A percentile compares a stretch with the other conserved stretches of the same genome.
Evolutionary conservation across 805 yeast genomes (phyloP).

Genomic region (Tetrapisispora taiwanensis): DNA sequence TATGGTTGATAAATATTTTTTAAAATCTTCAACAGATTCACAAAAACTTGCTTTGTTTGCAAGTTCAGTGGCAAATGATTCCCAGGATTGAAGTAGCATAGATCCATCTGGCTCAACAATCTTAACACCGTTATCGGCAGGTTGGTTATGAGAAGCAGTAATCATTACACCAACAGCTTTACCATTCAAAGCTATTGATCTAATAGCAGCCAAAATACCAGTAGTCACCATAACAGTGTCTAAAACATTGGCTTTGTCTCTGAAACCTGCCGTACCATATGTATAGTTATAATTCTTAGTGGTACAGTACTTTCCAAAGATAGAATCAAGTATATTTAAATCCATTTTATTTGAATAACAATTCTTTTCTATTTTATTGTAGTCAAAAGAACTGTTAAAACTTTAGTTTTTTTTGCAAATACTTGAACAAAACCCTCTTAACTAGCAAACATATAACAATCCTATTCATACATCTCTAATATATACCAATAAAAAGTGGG

Average conservation of each 20-base stretch:
- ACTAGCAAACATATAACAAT: too few species aligned
- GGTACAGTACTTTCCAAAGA: slow-evolving; percentile 27
- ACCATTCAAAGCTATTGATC: slow-evolving; percentile 64
- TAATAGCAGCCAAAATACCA: slow-evolving; percentile 69
- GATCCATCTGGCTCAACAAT: slow-evolving; percentile 90
- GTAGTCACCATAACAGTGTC: slow-evolving; percentile 79
- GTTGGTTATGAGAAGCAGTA: slow-evolving; percentile 93
- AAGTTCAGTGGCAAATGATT: slow-evolving; percentile 60
- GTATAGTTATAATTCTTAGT: slow-evolving; percentile 38
- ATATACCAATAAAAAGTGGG: too few species aligned
- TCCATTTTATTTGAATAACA: slow-evolving; percentile 1
- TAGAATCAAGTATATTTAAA: slow-evolving; percentile 2
- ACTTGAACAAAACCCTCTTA: too few species aligned
- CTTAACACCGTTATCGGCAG: slow-evolving; percentile 84
- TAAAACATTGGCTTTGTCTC: slow-evolving; percentile 57
- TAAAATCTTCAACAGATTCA: slow-evolving; percentile 33
- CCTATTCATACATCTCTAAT: too few species aligned
- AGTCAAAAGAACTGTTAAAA: too few species aligned
- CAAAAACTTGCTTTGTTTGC: slow-evolving; percentile 52
- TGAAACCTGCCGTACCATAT: slow-evolving; percentile 98
- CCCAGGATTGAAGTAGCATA: slow-evolving; percentile 83
- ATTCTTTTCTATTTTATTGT: too few species aligned
- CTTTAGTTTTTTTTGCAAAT: too few species aligned
- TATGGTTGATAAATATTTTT: slow-evolving; percentile 18
- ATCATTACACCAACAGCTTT: slow-evolving; percentile 89